Percentiles rank a stretch among this genome's conserved stretches.
phyloP scores from a whole-genome alignment of 208 protist genomes.

The Acanthamoeba lenticulata region DNA sequence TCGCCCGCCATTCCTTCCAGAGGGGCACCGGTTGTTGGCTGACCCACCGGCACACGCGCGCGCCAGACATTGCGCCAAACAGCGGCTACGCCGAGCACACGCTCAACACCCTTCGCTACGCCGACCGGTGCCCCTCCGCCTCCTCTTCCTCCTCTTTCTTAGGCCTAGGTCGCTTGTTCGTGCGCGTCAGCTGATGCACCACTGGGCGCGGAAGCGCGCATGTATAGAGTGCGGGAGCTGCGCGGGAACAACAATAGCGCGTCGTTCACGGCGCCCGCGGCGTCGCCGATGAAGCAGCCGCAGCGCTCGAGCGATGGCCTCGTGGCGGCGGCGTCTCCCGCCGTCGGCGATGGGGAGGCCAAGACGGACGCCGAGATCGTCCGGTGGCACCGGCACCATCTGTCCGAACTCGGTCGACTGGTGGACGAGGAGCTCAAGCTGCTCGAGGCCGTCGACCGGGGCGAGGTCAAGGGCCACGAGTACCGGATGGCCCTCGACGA shows the following conservation, averaged over 20 bases:
- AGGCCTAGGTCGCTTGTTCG: neutral
- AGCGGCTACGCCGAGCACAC: conserved; percentile 94
- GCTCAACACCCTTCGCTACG: conserved; percentile 98
- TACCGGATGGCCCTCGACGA: conserved; percentile 25
- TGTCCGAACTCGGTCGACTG: conserved; percentile 94
- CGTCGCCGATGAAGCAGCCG: neutral
- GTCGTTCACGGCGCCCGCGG: neutral
- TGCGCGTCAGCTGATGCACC: neutral
- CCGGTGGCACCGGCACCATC: conserved; percentile 91
- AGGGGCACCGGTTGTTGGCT: too few species aligned
- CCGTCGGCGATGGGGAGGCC: neutral
- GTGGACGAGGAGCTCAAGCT: conserved; percentile 94
- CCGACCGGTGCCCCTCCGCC: conserved; percentile 86
- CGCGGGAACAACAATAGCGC: neutral
- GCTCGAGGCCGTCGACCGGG: conserved; percentile 91
- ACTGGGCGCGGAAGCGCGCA: neutral
- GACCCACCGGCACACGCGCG: neutral
- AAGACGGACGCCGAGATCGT: conserved; percentile 90
- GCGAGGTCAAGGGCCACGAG: neutral
- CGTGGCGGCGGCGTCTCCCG: neutral
- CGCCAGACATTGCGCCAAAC: conserved; percentile 90
- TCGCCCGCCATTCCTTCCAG: neutral
- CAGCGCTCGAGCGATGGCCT: neutral
- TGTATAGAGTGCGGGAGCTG: neutral
- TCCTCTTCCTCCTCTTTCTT: too few species aligned